Percentiles rank a stretch among this genome's conserved stretches.
phyloP scores from a whole-genome alignment of 23 red algal genomes.

The Gracilariopsis chorda region DNA sequence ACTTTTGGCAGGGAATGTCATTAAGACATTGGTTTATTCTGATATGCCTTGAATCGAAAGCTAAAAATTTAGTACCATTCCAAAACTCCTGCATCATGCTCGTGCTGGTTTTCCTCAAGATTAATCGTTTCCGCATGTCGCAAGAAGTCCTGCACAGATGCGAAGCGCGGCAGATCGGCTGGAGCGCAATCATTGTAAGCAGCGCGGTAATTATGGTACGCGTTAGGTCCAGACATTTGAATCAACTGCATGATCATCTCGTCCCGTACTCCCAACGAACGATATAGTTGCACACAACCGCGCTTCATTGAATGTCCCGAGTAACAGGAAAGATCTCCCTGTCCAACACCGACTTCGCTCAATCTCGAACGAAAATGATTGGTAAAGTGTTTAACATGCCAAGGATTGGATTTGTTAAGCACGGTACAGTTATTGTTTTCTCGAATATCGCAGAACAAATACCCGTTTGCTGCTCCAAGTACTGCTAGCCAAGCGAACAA shows the following conservation, averaged over 20 bases:
- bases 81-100: too few relatives aligned
- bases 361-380: background rate
- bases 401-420: background rate
- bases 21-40: too few relatives aligned
- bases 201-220: constrained; percentile 32
- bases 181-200: constrained; percentile 39
- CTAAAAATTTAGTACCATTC: too few relatives aligned
- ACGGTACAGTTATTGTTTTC: background rate
- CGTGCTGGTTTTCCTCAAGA: too few relatives aligned
- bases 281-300: constrained; percentile 46
- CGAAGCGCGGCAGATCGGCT: background rate
- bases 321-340: background rate
- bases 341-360: background rate
- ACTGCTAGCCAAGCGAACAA: background rate
- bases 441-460: constrained; percentile 16
- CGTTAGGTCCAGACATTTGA: constrained; percentile 11
- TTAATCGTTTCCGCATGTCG: constrained; percentile 30
- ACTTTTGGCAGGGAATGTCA: too few relatives aligned
- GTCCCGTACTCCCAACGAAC: background rate
- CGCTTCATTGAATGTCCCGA: constrained; percentile 34
- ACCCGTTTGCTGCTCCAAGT: background rate
- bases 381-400: background rate
- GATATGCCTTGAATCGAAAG: too few relatives aligned
- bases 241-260: constrained; percentile 24
- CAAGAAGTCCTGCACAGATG: background rate